Evolutionary conservation across 176 grass and related monocot genomes (phyloP), one percentile per base, ranked within the genome.

Genomic region (Calamus simplicifolius): DNA sequence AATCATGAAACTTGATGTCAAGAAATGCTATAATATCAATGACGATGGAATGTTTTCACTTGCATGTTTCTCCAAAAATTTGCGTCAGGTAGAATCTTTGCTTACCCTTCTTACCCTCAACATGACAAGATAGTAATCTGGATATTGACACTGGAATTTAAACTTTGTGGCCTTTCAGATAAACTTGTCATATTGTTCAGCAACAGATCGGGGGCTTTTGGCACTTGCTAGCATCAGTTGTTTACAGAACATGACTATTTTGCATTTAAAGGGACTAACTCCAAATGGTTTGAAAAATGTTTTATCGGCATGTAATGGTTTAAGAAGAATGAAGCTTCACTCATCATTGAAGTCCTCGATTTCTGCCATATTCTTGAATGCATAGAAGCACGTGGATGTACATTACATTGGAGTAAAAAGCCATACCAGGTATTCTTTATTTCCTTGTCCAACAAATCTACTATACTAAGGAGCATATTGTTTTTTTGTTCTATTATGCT

Each of bases 121-220:
- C 21, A 23, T 23, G 35, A 7, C 10, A 3, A 10, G 35, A 43
- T 43, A 10, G 27, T 28, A 15, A 16, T 79, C 6, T 43, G 61
- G 43, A 35, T 57, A 8, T 54, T 29, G 52, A 53, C 35, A 43
- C 8, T n/a, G n/a, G 10, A 8, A 43, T 43, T 43, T 43, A 43
- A 35, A 4, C 29, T 14, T n/a, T 49, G 1, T 35, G 5, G 54
- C 14, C 49, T 75, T 31, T 1, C 87, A 88, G 93, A 98, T 98
- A 82, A 98, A 98, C 71, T 66, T 92, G 52, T 92, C 93, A 1
- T 98, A 91, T 14, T 91, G 78, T 72, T 88, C 81, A 0, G 73
- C 92, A 52, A 92, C 87, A 18, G 84, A 98, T 50, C 75, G 85
- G 6, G 93, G 93, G 1, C 81, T 92, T 55, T 58, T 92, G 19